Evolutionary conservation across 208 protist species (phyloP), one percentile per base, ranked within the genome.

Genomic region (Wallacemonas rigidus): DNA sequence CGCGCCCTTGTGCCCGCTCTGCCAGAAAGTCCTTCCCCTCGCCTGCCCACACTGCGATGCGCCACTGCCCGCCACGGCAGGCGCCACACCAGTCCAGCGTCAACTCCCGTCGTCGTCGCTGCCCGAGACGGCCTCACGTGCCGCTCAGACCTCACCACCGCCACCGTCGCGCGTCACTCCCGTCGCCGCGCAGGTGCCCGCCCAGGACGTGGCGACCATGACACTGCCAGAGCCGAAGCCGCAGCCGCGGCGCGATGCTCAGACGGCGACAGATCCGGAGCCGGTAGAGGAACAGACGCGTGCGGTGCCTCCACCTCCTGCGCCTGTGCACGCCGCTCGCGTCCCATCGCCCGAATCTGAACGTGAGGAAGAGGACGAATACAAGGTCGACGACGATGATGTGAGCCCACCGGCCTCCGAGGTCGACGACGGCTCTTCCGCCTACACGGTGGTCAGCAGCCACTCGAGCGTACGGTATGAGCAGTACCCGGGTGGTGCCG

Each of bases 1-100:
- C 6, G 67, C 67, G 14, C 67, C 67, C 1, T 53, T 57, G 51
- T 71, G 67, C 53, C 67, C 67, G 48, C 61, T 61, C 67, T 71
- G 67, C 67, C 17, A 6, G 1, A 15, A 71, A 8, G 70, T 55
- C 40, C 70, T 44, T 4, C 58, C 58, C 14, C 58, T 47, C 11
- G 15, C 40, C 17, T 74, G 70, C 50, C 70, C 58, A 9, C 44
- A 39, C 15, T 74, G 70, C 70, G 39, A 51, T 39, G 45, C 70
- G 2, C 11, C 40, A 47, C 58, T 56, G 57, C 58, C 60, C 43
- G 60, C 60, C 60, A 65, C 60, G 43, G 60, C 60, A 4, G 57
- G 57, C 1, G 45, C 58, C 17, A 65, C 40, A 4, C 56, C 60
- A 3, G 8, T 63, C 12, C 41, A 65, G 36, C 60, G 15, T 6